These are phyloP conservation scores for Ilex asprella DNA, from an alignment of 257 asterid species.

Conservation along the genomic window DNA sequence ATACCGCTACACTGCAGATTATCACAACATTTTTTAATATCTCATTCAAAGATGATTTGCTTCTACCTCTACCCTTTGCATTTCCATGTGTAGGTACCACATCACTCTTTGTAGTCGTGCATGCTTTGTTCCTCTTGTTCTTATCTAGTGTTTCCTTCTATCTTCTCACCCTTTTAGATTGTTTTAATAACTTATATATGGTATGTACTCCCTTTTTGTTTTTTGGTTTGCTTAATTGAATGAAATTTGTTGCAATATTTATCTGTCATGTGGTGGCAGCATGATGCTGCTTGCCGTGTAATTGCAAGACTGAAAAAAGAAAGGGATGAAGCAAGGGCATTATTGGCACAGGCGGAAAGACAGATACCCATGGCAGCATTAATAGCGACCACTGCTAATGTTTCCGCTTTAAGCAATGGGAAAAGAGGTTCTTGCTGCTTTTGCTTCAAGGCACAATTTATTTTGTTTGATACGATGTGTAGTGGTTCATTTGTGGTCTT, in stretches of 20 bases:
- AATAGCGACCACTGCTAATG: conserved; percentile 30
- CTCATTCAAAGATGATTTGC: no score
- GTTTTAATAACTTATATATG: no score
- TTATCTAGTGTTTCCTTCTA: background rate
- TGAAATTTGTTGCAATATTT: conserved; percentile 11
- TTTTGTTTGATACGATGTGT: background rate
- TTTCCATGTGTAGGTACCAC: no score
- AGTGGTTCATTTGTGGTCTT: conserved; percentile 16
- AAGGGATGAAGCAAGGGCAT: conserved; percentile 88
- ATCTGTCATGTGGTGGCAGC: conserved; percentile 40
- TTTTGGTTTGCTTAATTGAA: background rate
- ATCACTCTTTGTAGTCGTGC: background rate
- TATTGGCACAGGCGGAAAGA: conserved; percentile 82
- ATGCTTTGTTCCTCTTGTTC: background rate
- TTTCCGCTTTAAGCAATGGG: conserved; percentile 71
- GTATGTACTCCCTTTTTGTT: background rate
- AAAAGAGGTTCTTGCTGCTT: conserved; percentile 65
- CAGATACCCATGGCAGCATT: conserved; percentile 58
- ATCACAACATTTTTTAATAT: no score
- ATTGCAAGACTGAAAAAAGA: conserved; percentile 97
- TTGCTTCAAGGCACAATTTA: background rate
- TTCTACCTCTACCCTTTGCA: no score
- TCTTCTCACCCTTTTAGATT: background rate
- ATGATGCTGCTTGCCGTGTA: conserved; percentile 99
- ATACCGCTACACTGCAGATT: no score